phyloP scores from a whole-genome alignment of 371 early-diverging fungal genomes.

The Conidiobolus coronatus region DNA sequence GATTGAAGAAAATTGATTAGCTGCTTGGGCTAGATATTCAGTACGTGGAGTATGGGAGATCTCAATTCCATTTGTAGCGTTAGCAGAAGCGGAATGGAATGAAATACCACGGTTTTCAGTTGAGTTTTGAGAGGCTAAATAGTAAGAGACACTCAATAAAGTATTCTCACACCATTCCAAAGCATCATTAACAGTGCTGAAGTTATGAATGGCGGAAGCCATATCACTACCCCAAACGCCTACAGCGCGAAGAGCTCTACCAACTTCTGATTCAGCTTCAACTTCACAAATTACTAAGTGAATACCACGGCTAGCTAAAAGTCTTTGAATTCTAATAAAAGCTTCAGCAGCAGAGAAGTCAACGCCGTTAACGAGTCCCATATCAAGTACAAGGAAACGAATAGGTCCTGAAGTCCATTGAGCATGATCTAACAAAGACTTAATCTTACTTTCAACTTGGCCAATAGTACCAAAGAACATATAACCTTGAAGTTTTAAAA shows the following conservation, averaged over 20 bases:
- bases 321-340: slow-evolving; percentile 60
- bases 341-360: slow-evolving; percentile 89
- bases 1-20: not conserved
- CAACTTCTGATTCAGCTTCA: slow-evolving; percentile 31
- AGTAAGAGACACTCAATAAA: slow-evolving; percentile 45
- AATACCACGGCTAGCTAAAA: slow-evolving; percentile 36
- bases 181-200: slow-evolving; percentile 56
- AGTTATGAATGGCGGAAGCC: slow-evolving; percentile 30
- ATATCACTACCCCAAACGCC: slow-evolving; percentile 43
- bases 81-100: not conserved
- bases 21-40: not conserved
- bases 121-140: not conserved
- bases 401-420: slow-evolving; percentile 43
- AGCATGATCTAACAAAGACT: slow-evolving; percentile 19
- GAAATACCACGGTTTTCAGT: not conserved
- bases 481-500: slow-evolving; percentile 73
- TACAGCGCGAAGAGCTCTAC: slow-evolving; percentile 39
- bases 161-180: slow-evolving; percentile 92
- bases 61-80: not conserved
- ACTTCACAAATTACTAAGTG: slow-evolving; percentile 67
- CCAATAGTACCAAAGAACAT: slow-evolving; percentile 87
- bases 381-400: slow-evolving; percentile 66
- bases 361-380: slow-evolving; percentile 67
- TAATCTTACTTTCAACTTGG: slow-evolving; percentile 57
- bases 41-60: not conserved